Evolutionary conservation across 108 stramenopile species (phyloP).

Genomic region (Craspedostauros australis): DNA sequence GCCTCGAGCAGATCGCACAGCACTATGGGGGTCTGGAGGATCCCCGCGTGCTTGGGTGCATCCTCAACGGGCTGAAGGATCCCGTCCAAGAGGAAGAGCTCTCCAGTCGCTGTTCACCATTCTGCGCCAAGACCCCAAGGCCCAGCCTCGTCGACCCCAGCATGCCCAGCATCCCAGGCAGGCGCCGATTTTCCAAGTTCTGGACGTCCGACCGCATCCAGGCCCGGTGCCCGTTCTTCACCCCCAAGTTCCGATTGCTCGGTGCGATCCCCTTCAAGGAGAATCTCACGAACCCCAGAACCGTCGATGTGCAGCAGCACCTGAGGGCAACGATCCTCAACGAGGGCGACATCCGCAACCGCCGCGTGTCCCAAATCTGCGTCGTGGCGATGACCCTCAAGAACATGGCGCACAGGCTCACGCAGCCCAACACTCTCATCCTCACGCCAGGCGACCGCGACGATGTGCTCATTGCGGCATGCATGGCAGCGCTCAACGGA

Average conservation of each 20-base stretch:
- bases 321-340: conserved; percentile 1
- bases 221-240: background rate
- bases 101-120: background rate
- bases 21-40: conserved; percentile 12
- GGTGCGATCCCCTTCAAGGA: conserved; percentile 16
- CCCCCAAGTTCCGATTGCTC: conserved; percentile 1
- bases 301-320: conserved; percentile 3
- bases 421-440: conserved; percentile 3
- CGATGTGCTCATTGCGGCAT: conserved; percentile 13
- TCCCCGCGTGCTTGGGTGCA: conserved; percentile 10
- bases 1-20: background rate
- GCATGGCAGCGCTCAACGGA: conserved; percentile 20
- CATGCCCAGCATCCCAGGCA: too few relatives aligned
- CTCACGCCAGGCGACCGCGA: conserved; percentile 12
- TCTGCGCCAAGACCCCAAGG: background rate
- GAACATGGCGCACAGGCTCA: conserved; percentile 4
- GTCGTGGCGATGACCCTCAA: conserved; percentile 7
- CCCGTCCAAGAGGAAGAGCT: too few relatives aligned
- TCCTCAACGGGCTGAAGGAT: conserved; percentile 19
- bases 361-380: conserved; percentile 5
- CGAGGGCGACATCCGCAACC: conserved; percentile 9
- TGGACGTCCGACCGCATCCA: background rate
- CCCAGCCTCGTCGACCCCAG: background rate
- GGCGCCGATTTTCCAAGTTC: too few relatives aligned
- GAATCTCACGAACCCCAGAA: conserved; percentile 4